These are phyloP conservation scores for Alectoria sarmentosa DNA, from an alignment of 495 filamentous ascomycete genomes.

Conservation along the genomic window DNA sequence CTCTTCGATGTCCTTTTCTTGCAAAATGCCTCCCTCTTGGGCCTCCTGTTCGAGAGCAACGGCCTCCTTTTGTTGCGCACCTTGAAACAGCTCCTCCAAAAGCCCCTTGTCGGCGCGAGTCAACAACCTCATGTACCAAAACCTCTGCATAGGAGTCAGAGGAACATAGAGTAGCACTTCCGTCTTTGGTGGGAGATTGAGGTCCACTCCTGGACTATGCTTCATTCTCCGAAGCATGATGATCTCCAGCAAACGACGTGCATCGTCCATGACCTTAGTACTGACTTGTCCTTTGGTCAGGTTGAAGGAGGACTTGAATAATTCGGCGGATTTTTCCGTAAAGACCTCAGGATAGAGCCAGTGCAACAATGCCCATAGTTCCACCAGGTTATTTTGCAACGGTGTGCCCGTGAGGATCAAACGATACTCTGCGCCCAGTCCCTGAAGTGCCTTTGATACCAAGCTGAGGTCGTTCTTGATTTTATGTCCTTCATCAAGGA, in stretches of 20 bases:
- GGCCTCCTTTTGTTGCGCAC: slow-evolving; percentile 42
- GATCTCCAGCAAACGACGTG: slow-evolving; percentile 46
- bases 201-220: slow-evolving; percentile 48
- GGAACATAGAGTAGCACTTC: slow-evolving; percentile 56
- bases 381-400: slow-evolving; percentile 56
- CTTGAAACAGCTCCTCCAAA: slow-evolving; percentile 48
- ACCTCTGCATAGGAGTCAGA: slow-evolving; percentile 53
- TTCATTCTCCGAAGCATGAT: slow-evolving; percentile 62
- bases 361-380: slow-evolving; percentile 56
- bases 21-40: slow-evolving; percentile 19
- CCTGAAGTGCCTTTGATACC: slow-evolving; percentile 44
- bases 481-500: slow-evolving; percentile 55
- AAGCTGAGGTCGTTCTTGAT: slow-evolving; percentile 52
- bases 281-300: slow-evolving; percentile 50
- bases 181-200: slow-evolving; percentile 52
- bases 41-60: slow-evolving; percentile 30
- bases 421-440: slow-evolving; percentile 48
- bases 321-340: slow-evolving; percentile 38
- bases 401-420: slow-evolving; percentile 60
- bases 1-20: slow-evolving; percentile 26
- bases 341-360: slow-evolving; percentile 62
- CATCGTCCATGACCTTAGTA: slow-evolving; percentile 45
- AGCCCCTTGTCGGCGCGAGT: slow-evolving; percentile 48
- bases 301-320: slow-evolving; percentile 54
- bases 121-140: slow-evolving; percentile 55